phyloP scores from a whole-genome alignment of 2,329 filamentous ascomycete genomes.

The Tolypocladium nubicola region DNA sequence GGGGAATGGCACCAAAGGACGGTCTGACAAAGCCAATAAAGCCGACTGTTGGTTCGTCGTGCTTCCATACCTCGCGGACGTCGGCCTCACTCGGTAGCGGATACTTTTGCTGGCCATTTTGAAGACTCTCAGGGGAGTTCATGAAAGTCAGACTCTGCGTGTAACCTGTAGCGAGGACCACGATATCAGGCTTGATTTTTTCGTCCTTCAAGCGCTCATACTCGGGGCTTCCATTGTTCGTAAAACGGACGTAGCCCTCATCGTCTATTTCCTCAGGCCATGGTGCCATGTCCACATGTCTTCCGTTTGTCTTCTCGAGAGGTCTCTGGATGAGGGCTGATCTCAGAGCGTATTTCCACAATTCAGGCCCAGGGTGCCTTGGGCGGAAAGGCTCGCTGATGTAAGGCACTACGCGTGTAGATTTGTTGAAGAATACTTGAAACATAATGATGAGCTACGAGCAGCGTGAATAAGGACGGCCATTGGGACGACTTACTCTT shows the following conservation, averaged over 20 bases:
- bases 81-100: constrained; percentile 34
- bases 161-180: constrained; percentile 35
- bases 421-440: constrained; percentile 29
- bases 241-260: constrained; percentile 23
- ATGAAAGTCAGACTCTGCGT: constrained; percentile 25
- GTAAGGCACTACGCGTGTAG: constrained; percentile 24
- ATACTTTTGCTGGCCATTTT: constrained; percentile 17
- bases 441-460: too few relatives aligned
- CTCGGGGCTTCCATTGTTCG: constrained; percentile 17
- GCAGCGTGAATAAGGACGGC: too few relatives aligned
- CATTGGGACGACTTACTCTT: constrained; percentile 6
- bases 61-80: constrained; percentile 39
- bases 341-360: constrained; percentile 16
- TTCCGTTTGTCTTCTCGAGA: constrained; percentile 20
- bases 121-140: too few relatives aligned
- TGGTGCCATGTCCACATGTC: constrained; percentile 28
- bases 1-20: constrained; percentile 31
- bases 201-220: constrained; percentile 15
- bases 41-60: constrained; percentile 23
- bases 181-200: constrained; percentile 26
- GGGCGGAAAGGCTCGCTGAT: constrained; percentile 20
- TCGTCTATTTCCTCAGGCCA: constrained; percentile 25
- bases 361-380: constrained; percentile 8
- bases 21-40: constrained; percentile 37
- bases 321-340: constrained; percentile 22